Conservation (phyloP, 305 asterid genomes). For the Rubia tinctorum region DNA sequence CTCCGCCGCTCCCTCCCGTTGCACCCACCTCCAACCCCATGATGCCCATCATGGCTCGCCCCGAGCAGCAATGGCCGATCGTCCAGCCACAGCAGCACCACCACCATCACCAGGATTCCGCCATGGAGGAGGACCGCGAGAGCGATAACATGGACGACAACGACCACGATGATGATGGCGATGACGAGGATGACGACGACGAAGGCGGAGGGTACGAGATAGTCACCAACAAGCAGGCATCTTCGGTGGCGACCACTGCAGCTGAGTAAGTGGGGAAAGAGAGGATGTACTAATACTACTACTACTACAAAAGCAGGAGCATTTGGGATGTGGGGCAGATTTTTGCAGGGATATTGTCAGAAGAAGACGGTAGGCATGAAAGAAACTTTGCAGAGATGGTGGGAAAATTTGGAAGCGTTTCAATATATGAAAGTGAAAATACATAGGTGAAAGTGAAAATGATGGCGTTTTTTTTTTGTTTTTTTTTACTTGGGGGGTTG, state of each 20-base stretch:
- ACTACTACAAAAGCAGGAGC: conserved; percentile 9
- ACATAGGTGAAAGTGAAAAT: conserved; percentile 10
- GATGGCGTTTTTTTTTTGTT: not conserved
- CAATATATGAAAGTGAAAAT: conserved; percentile 20
- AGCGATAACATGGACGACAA: conserved; percentile 36
- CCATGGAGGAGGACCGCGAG: conserved; percentile 36
- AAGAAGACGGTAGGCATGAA: conserved; percentile 24
- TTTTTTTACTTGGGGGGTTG: conserved; percentile 6
- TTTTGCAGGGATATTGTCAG: conserved; percentile 50
- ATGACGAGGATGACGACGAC: conserved; percentile 38
- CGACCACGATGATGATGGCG: conserved; percentile 39
- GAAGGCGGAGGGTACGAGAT: conserved; percentile 58
- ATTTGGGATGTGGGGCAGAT: conserved; percentile 42
- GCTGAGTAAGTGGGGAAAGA: conserved; percentile 21
- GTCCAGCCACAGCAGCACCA: conserved; percentile 5
- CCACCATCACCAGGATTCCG: conserved; percentile 20
- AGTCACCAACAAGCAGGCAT: conserved; percentile 49
- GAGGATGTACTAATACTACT: conserved; percentile 13
- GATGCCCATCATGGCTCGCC: conserved; percentile 82
- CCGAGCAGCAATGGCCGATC: conserved; percentile 89
- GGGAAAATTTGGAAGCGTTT: conserved; percentile 1
- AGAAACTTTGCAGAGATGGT: conserved; percentile 23
- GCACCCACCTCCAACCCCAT: conserved; percentile 22
- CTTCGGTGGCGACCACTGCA: conserved; percentile 46
- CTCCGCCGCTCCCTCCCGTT: conserved; percentile 11